A percentile compares a stretch with the other conserved stretches of the same genome.
These are phyloP conservation scores for Murraya paniculata DNA, from an alignment of 345 rosid species.

Conservation along the genomic window DNA sequence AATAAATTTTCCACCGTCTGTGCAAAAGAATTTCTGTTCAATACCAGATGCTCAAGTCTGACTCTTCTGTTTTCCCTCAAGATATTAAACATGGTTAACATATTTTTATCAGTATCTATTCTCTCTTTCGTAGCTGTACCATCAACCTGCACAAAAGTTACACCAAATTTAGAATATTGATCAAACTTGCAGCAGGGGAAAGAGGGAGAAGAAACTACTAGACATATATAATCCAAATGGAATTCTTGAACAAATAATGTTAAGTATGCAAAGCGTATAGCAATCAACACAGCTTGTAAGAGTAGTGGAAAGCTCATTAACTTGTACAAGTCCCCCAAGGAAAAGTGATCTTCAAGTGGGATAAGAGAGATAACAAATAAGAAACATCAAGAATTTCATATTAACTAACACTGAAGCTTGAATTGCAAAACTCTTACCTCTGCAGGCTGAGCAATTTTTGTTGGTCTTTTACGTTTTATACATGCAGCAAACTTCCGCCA, in stretches of 20 bases:
- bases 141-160: slow-evolving; percentile 30
- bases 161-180: neutral
- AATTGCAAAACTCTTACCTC: slow-evolving; percentile 23
- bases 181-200: neutral
- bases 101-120: slow-evolving; percentile 33
- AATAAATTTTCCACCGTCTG: slow-evolving; percentile 53
- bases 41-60: slow-evolving; percentile 34
- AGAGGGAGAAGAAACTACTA: neutral
- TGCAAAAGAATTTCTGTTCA: slow-evolving; percentile 46
- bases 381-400: neutral
- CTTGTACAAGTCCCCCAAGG: neutral
- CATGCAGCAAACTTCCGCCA: slow-evolving; percentile 17
- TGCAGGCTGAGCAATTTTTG: slow-evolving; percentile 18
- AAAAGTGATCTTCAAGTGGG: neutral
- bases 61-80: slow-evolving; percentile 38
- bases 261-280: neutral
- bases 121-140: slow-evolving; percentile 10
- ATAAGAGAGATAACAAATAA: neutral
- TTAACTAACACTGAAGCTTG: neutral
- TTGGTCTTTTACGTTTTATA: slow-evolving; percentile 9
- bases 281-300: neutral
- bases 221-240: neutral
- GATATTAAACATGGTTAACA: slow-evolving; percentile 40
- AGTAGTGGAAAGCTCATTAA: neutral
- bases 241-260: neutral